A percentile compares a stretch with the other conserved stretches of the same genome.
Conservation (phyloP, 78 protist genomes). For the Protostelium mycophagum region DNA sequence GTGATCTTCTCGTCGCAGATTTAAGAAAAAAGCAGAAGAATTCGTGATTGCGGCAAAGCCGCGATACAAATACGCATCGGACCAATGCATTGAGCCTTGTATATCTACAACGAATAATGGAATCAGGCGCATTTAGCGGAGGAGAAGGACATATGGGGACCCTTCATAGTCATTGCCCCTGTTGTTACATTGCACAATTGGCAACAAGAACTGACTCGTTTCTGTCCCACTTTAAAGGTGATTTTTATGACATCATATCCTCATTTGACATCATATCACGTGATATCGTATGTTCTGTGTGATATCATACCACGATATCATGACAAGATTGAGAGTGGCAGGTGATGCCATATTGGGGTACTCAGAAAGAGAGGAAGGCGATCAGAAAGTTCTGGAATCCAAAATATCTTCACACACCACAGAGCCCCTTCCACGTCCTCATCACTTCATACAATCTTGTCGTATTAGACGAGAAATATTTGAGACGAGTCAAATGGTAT, state of each 20-base stretch:
- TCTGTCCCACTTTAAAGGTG: slow-evolving; percentile 73
- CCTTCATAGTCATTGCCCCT: slow-evolving; percentile 91
- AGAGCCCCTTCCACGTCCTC: slow-evolving; percentile 81
- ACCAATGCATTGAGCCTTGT: background rate
- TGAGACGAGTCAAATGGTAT: slow-evolving; percentile 59
- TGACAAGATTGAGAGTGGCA: background rate
- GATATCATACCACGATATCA: slow-evolving; percentile 70
- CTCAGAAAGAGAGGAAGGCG: slow-evolving; percentile 32
- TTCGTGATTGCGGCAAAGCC: slow-evolving; percentile 60
- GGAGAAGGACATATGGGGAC: slow-evolving; percentile 59
- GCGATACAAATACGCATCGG: too few relatives aligned
- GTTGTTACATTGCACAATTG: slow-evolving; percentile 89
- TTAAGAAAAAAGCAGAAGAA: slow-evolving; percentile 81
- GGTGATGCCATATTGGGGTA: slow-evolving; percentile 43
- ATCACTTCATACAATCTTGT: slow-evolving; percentile 69
- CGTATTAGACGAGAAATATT: slow-evolving; percentile 70
- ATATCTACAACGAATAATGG: too few relatives aligned
- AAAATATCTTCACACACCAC: slow-evolving; percentile 79
- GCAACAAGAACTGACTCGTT: slow-evolving; percentile 79
- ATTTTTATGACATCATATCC: background rate
- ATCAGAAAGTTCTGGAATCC: slow-evolving; percentile 82
- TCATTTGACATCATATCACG: background rate
- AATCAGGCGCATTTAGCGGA: slow-evolving; percentile 79
- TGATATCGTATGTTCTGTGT: too few relatives aligned
- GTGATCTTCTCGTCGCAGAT: too few relatives aligned